Conservation (phyloP, 495 filamentous ascomycete genomes). For the Haplographium delicatum region DNA sequence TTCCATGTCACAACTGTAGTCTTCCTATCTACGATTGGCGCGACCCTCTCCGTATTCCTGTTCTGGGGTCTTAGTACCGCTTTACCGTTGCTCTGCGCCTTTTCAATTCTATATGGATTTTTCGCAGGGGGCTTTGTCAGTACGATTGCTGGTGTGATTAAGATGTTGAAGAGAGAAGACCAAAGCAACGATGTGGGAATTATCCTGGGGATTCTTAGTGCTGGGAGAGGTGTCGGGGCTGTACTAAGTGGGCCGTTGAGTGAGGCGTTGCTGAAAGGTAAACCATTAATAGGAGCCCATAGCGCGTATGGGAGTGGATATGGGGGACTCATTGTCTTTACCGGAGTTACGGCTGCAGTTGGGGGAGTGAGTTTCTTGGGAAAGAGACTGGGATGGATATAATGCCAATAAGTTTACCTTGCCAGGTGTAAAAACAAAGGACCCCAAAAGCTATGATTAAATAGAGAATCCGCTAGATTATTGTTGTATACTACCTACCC, state of each 20-base stretch:
- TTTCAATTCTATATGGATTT: constrained; percentile 62
- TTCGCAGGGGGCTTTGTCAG: constrained; percentile 60
- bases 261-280: constrained; percentile 42
- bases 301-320: constrained; percentile 45
- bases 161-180: constrained; percentile 36
- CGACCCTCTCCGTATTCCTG: constrained; percentile 54
- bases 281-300: constrained; percentile 31
- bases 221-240: constrained; percentile 62
- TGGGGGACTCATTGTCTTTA: constrained; percentile 51
- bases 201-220: constrained; percentile 39
- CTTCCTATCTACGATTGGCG: constrained; percentile 50
- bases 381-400: constrained; percentile 37
- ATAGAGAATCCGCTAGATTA: neutral
- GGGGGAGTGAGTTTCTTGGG: constrained; percentile 46
- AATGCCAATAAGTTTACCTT: too few species aligned
- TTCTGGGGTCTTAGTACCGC: constrained; percentile 60
- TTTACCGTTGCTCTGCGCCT: constrained; percentile 55
- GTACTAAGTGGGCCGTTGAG: constrained; percentile 57
- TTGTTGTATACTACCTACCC: neutral
- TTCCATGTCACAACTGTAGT: constrained; percentile 56
- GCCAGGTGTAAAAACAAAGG: too few species aligned
- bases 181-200: constrained; percentile 42
- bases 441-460: too few species aligned
- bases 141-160: constrained; percentile 58
- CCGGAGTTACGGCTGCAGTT: constrained; percentile 46